Base-by-base conservation (phyloP, 2,329 filamentous ascomycete genomes). In the Coniella vitis region DNA sequence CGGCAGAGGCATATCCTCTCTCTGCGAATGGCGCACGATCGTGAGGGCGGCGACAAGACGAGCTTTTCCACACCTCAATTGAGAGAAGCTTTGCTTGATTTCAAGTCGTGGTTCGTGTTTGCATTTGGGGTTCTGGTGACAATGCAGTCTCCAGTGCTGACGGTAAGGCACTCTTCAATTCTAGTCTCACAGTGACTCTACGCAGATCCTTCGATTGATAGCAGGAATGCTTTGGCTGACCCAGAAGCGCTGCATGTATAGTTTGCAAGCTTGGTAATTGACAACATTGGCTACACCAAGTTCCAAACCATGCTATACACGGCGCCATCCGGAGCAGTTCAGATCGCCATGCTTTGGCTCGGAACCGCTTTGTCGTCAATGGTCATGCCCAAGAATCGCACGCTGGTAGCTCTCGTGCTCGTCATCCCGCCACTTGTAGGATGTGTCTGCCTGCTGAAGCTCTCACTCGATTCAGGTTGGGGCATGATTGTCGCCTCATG, bases 181-280 rank as follows among this genome's bases (percentile, higher is more conserved):
- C 34, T 36, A 13, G n/a, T 0, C 10, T 35, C 13, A 17, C 17
- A n/a, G n/a, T n/a, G n/a, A n/a, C n/a, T n/a, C 29, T 14, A 8
- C 3, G 36, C 17, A 34, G 21, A 10, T 29, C 10, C 4, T 41
- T 34, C 9, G n/a, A 13, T 25, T n/a, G 7, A 25, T 43, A n/a
- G 32, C 32, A 20, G 31, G 10, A 46, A 29, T 10, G 25, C 5
- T 29, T 29, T 29, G 25, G 20, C 45, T 56, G 46, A 55, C 47
- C n/a, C 25, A 5, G 5, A 29, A 5, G 10, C 10, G 25, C 5
- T n/a, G 10, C 25, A 29, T 10, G 25, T 29, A 10, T 45, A 70
- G 58, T 76, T 76, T 52, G 70, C 72, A 1, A 73, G 70, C 0
- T 64, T 76, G 4, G 68, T 76, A 17, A 76, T 76, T 57, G 69